These are phyloP conservation scores for Sesbania bispinosa DNA, from an alignment of 306 rosid species.

Conservation along the genomic window DNA sequence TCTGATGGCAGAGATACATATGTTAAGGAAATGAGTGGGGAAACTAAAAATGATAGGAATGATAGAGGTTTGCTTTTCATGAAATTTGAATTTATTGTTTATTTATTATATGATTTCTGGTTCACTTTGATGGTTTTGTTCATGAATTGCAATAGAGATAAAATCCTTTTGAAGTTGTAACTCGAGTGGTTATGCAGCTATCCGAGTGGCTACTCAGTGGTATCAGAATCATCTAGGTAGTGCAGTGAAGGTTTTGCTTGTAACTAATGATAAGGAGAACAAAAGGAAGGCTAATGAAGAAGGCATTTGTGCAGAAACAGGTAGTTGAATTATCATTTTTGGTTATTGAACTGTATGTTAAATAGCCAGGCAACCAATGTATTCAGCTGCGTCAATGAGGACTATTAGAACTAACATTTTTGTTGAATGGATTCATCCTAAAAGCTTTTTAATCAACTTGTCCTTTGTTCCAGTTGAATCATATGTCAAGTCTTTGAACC, in stretches of 20 bases:
- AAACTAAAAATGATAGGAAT: constrained; percentile 88
- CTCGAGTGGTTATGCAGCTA: constrained; percentile 59
- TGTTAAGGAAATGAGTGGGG: constrained; percentile 82
- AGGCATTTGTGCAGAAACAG: constrained; percentile 91
- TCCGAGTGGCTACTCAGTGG: constrained; percentile 94
- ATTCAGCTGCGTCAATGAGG: neutral
- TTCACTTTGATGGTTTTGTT: neutral
- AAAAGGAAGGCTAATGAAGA: constrained; percentile 85
- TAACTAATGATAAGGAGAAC: constrained; percentile 91
- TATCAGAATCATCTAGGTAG: constrained; percentile 91
- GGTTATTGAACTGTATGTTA: constrained; percentile 17
- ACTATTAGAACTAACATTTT: neutral
- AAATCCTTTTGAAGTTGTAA: constrained; percentile 22
- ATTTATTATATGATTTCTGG: neutral
- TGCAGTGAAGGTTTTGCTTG: constrained; percentile 63
- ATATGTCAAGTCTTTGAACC: constrained; percentile 76
- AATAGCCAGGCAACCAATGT: neutral
- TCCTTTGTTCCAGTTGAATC: constrained; percentile 73
- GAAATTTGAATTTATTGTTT: constrained; percentile 19
- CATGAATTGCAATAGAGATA: constrained; percentile 8
- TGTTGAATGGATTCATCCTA: neutral
- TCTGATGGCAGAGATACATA: constrained; percentile 74
- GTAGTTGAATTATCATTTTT: constrained; percentile 37
- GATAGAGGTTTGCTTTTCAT: constrained; percentile 75
- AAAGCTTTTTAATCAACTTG: constrained; percentile 20